Evolutionary conservation across 306 rosid genomes (phyloP).

Genomic region (Quercus alba): DNA sequence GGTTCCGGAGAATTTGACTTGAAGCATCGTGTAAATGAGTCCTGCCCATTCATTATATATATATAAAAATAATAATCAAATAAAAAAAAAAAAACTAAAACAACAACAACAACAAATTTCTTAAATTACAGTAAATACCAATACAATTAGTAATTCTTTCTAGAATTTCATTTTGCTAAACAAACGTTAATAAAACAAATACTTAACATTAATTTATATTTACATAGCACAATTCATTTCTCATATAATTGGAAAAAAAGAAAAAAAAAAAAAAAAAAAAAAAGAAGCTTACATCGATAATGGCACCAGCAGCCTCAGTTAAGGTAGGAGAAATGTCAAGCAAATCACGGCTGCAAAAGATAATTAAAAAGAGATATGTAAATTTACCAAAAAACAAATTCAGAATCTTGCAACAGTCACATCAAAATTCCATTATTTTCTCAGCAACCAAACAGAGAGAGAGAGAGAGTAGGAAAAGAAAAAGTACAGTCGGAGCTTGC

Average conservation of each 20-base stretch:
- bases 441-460: constrained; percentile 7
- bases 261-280: neutral
- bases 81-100: neutral
- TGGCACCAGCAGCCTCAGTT: constrained; percentile 95
- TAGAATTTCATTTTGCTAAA: too few species aligned
- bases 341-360: constrained; percentile 70
- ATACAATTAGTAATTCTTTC: too few species aligned
- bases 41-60: constrained; percentile 40
- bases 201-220: too few species aligned
- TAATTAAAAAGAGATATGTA: neutral
- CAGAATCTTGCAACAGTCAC: neutral
- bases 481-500: constrained; percentile 73
- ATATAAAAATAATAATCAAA: neutral
- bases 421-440: neutral
- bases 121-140: too few species aligned
- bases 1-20: constrained; percentile 96
- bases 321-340: constrained; percentile 86
- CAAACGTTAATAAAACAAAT: too few species aligned
- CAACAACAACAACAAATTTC: neutral
- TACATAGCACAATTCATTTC: too few species aligned
- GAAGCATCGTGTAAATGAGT: constrained; percentile 93
- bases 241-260: too few species aligned
- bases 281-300: constrained; percentile 66
- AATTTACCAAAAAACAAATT: neutral
- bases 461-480: constrained; percentile 7